Evolutionary conservation across 2,329 filamentous ascomycete species (phyloP).

Genomic region (Calonectria naviculata): DNA sequence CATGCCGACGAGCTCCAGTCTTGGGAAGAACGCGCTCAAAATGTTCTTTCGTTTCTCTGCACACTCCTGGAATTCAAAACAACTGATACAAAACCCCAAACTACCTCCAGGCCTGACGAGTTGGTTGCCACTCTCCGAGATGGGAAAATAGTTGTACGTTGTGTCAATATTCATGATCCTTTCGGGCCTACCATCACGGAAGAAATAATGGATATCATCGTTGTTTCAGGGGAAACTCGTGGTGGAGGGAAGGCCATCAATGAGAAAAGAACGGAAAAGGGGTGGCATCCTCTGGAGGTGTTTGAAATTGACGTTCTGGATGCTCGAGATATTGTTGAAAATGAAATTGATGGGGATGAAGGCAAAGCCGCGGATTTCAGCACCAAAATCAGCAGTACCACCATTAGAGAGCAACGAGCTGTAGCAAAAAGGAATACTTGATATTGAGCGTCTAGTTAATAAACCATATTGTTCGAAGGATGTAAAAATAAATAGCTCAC

Average conservation of each 20-base stretch:
- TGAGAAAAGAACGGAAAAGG: conserved; percentile 78
- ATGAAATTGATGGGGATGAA: conserved; percentile 53
- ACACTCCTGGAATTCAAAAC: conserved; percentile 65
- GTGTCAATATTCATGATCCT: conserved; percentile 86
- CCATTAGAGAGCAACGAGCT: conserved; percentile 71
- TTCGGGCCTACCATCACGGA: conserved; percentile 93
- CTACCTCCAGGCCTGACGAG: conserved; percentile 38
- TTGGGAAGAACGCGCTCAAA: conserved; percentile 79
- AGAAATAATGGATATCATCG: conserved; percentile 79
- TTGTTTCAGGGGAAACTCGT: conserved; percentile 90
- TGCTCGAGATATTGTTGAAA: conserved; percentile 56
- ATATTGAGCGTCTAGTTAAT: not conserved
- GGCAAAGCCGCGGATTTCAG: conserved; percentile 72
- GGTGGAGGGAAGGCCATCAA: conserved; percentile 89
- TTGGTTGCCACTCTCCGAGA: conserved; percentile 65
- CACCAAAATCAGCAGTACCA: conserved; percentile 91
- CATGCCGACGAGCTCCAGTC: conserved; percentile 83
- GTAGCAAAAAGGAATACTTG: conserved; percentile 37
- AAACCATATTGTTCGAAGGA: too few relatives aligned
- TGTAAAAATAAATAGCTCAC: too few relatives aligned
- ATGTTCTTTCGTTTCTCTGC: conserved; percentile 78
- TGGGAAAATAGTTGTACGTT: conserved; percentile 74
- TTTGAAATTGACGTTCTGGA: conserved; percentile 93
- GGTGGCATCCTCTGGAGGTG: conserved; percentile 80
- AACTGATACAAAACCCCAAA: conserved; percentile 23